phyloP scores from a whole-genome alignment of 495 filamentous ascomycete species.

The Niebla homalea region DNA sequence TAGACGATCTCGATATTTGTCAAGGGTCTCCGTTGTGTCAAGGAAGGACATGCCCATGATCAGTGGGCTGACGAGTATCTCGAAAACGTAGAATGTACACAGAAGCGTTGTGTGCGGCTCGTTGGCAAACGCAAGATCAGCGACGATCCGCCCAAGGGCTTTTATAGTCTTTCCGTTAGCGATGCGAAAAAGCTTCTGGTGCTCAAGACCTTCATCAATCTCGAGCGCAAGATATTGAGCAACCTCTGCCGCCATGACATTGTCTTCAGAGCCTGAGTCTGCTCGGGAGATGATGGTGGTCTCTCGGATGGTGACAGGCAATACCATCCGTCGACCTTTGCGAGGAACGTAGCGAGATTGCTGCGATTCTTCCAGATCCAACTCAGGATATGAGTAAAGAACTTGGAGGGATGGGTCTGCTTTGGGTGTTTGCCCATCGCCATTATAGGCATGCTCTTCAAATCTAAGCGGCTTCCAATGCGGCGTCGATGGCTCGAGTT shows the following conservation, averaged over 20 bases:
- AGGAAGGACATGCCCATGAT: conserved; percentile 10
- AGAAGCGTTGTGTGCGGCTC: background rate
- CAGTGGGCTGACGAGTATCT: background rate
- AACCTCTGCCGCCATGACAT: conserved; percentile 1
- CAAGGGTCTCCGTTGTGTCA: conserved; percentile 1
- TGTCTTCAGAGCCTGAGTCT: conserved; percentile 8
- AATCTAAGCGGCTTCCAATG: too few species aligned
- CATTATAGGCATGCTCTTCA: too few species aligned
- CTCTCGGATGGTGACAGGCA: conserved; percentile 1
- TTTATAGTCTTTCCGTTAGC: background rate
- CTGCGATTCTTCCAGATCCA: too few species aligned
- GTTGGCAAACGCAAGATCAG: background rate
- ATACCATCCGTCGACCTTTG: background rate
- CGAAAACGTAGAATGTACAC: conserved; percentile 1
- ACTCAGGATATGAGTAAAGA: too few species aligned
- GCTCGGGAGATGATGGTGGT: background rate
- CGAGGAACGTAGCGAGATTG: background rate
- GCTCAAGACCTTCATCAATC: background rate
- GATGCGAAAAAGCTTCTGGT: background rate
- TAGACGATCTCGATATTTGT: conserved; percentile 1
- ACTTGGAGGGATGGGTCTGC: too few species aligned
- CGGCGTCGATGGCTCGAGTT: too few species aligned
- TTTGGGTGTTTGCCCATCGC: too few species aligned
- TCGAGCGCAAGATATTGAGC: background rate
- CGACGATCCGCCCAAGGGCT: background rate